Base-by-base conservation (phyloP, 768 basidiomycete species). In the Pleurotus ostreatus region DNA sequence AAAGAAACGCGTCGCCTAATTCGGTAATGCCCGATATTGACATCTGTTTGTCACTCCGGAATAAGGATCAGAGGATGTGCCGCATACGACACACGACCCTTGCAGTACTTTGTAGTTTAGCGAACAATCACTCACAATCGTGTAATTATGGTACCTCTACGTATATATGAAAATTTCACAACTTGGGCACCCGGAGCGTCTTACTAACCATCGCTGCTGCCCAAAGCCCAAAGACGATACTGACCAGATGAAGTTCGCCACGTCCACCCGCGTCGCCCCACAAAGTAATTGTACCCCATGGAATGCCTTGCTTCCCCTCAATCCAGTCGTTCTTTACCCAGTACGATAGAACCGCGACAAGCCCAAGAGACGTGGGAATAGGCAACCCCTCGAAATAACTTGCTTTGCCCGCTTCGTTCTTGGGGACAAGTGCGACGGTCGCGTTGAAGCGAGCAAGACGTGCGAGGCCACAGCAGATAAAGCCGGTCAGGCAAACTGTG, bases 171-270 rank as follows among this genome's bases (percentile, higher is more conserved):
- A 39, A 30, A 34, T 20, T 59, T 63, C 71, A 91, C 46, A 82
- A 63, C 73, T 94, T 94, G 11, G 92, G 90, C 51, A 98, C 84
- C 49, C 85, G 81, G 46, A 99, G 76, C 13, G 97, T 98, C 75
- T 98, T 98, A 79, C 92, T 95, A 60, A 99, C 91, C 96, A 99
- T 98, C 47, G 91, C 89, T 13, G 94, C 88, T 7, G 90, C 96
- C 95, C 94, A 98, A 11, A 77, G 67, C 5, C 75, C 88, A 70
- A 94, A 92, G n/a, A 95, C 65, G 37, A 91, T 59, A 64, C 85
- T 85, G 41, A 86, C 85, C 39, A 82, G 72, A 70, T 99, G 97
- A 47, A 98, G 63, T 62, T 98, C 96, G 63, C 94, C 88, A 30
- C 85, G 80, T 8, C 87, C 87, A 11, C 88, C 91, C 30, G 74